Evolutionary conservation across 805 yeast genomes (phyloP).

Genomic region (Hemisphaericaspora nanyangensis): DNA sequence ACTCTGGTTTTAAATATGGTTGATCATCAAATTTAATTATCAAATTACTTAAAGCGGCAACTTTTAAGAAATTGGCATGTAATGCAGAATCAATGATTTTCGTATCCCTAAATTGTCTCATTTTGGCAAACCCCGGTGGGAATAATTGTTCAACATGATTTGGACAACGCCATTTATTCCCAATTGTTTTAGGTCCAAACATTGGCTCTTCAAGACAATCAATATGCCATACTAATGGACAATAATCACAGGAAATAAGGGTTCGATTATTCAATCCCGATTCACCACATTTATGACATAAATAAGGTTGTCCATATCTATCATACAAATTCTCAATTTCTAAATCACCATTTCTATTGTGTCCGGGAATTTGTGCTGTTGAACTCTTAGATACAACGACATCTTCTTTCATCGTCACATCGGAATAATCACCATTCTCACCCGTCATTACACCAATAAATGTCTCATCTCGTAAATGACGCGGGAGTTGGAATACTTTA

Average conservation of each 20-base stretch:
- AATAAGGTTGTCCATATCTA: constrained; percentile 60
- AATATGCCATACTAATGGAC: constrained; percentile 80
- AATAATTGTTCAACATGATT: constrained; percentile 61
- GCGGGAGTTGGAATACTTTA: constrained; percentile 53
- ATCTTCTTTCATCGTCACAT: constrained; percentile 44
- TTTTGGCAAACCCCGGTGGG: constrained; percentile 31
- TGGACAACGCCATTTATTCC: constrained; percentile 88
- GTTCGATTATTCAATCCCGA: constrained; percentile 60
- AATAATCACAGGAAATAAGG: constrained; percentile 76
- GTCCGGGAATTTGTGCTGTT: constrained; percentile 32
- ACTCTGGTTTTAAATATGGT: constrained; percentile 21
- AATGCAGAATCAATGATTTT: constrained; percentile 50
- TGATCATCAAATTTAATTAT: constrained; percentile 32
- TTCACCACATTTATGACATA: constrained; percentile 73
- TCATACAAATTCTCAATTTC: constrained; percentile 67
- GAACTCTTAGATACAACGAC: constrained; percentile 36
- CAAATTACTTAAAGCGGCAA: constrained; percentile 26
- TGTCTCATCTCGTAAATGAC: constrained; percentile 54
- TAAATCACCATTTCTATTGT: constrained; percentile 43
- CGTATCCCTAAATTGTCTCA: constrained; percentile 50
- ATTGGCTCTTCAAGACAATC: constrained; percentile 82
- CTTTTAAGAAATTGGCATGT: constrained; percentile 29
- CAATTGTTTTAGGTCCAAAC: constrained; percentile 66
- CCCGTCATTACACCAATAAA: constrained; percentile 72
- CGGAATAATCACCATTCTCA: constrained; percentile 66